phyloP scores from a whole-genome alignment of 192 early-diverging fungal species.

The Gigaspora rosea region DNA sequence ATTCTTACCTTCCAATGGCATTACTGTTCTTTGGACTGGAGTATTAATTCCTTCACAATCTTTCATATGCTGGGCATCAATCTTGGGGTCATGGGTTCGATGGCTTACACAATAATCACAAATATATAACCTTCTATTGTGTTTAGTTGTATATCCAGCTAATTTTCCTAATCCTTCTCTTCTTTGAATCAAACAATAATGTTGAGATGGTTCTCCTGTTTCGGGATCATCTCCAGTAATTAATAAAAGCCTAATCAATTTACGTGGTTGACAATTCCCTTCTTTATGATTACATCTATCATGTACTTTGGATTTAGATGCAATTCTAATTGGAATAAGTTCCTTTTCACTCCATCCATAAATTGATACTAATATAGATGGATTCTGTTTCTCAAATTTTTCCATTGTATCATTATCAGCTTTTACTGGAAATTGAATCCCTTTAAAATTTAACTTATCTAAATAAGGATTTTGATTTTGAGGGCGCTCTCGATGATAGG shows the following conservation, averaged over 20 bases:
- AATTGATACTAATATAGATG: too few species aligned
- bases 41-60: too few species aligned
- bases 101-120: not conserved
- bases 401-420: conserved; percentile 1
- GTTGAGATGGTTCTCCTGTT: conserved; percentile 16
- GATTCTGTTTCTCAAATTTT: too few species aligned
- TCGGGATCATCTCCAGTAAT: not conserved
- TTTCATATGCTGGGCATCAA: too few species aligned
- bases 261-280: conserved; percentile 5
- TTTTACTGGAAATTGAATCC: conserved; percentile 1
- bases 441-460: not conserved
- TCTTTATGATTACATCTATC: too few species aligned
- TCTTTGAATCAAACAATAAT: not conserved
- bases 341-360: too few species aligned
- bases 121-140: conserved; percentile 1
- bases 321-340: too few species aligned
- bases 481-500: not conserved
- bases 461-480: not conserved
- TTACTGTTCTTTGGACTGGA: too few species aligned
- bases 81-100: too few species aligned
- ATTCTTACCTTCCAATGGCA: too few species aligned
- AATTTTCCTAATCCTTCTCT: conserved; percentile 16
- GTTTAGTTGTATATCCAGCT: conserved; percentile 16
- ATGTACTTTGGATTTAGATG: too few species aligned
- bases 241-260: conserved; percentile 12